Percentiles rank a stretch among this genome's conserved stretches.
phyloP scores from a whole-genome alignment of 2,329 filamentous ascomycete genomes.

The Rhynchosporium agropyri region DNA sequence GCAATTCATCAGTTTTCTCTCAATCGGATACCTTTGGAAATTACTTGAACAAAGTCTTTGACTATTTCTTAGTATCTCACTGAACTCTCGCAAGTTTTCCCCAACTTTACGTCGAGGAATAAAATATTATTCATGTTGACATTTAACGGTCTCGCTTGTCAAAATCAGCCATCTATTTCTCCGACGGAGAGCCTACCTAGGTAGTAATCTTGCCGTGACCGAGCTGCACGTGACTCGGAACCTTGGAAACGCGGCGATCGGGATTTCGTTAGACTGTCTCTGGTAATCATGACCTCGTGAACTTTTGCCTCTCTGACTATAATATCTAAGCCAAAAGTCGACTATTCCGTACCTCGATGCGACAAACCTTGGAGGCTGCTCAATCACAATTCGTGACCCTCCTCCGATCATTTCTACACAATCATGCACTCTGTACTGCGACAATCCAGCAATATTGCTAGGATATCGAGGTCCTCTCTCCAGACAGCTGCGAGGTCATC shows the following conservation, averaged over 20 bases:
- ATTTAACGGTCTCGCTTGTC: no score
- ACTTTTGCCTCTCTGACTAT: conserved; percentile 12
- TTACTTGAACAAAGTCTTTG: no score
- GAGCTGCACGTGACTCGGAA: not conserved
- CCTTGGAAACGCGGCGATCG: conserved; percentile 10
- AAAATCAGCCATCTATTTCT: no score
- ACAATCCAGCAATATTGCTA: conserved; percentile 67
- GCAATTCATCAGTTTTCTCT: no score
- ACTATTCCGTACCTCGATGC: conserved; percentile 24
- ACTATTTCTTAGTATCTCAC: no score
- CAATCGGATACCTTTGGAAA: no score
- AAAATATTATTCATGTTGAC: no score
- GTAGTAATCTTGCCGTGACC: not conserved
- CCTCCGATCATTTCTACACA: conserved; percentile 33
- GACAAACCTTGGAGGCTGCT: conserved; percentile 30
- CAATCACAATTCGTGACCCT: conserved; percentile 31
- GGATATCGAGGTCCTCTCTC: conserved; percentile 60
- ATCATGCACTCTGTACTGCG: conserved; percentile 69
- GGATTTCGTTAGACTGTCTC: conserved; percentile 9
- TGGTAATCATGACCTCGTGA: conserved; percentile 24
- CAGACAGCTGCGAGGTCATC: conserved; percentile 54
- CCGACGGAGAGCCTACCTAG: not conserved
- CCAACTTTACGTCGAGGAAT: no score
- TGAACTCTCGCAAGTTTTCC: no score
- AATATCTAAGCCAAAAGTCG: conserved; percentile 13